A percentile compares a stretch with the other conserved stretches of the same genome.
phyloP scores from a whole-genome alignment of 2,329 filamentous ascomycete genomes.

The Aurifilum marmelostoma region DNA sequence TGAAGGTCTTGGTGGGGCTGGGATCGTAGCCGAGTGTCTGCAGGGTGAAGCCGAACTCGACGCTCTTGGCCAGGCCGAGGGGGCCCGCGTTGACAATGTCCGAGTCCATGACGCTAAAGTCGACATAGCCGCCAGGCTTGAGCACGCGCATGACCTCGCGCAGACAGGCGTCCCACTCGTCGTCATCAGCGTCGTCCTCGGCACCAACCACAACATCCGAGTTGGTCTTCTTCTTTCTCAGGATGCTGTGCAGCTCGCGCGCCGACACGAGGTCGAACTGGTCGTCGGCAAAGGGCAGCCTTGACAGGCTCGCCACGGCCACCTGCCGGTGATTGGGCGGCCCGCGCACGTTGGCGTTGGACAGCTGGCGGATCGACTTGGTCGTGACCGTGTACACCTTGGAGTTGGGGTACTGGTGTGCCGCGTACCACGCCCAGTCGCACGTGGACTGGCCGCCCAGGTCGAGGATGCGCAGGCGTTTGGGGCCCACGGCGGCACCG shows the following conservation, averaged over 20 bases:
- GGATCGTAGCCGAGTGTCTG: constrained; percentile 90
- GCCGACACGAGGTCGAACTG: constrained; percentile 93
- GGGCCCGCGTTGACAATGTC: constrained; percentile 86
- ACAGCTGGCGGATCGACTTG: constrained; percentile 69
- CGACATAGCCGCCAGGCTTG: constrained; percentile 90
- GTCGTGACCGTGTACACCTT: constrained; percentile 88
- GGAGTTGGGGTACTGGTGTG: constrained; percentile 80
- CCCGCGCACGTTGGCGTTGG: constrained; percentile 76
- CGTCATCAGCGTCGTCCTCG: constrained; percentile 74
- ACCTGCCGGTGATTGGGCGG: constrained; percentile 87
- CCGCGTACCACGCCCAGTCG: constrained; percentile 96
- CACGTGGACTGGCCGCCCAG: constrained; percentile 82
- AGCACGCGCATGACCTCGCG: constrained; percentile 87
- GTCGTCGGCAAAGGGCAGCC: constrained; percentile 80
- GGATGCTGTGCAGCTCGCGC: constrained; percentile 79
- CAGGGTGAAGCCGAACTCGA: constrained; percentile 90
- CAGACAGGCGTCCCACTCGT: constrained; percentile 88
- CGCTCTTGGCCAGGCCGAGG: constrained; percentile 77
- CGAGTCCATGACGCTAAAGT: constrained; percentile 88
- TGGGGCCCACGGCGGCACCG: constrained; percentile 53
- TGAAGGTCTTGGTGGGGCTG: constrained; percentile 77
- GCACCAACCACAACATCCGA: constrained; percentile 58
- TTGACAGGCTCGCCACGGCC: constrained; percentile 74
- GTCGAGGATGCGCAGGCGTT: constrained; percentile 69
- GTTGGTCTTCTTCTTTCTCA: no score